Base-by-base conservation (phyloP, 2,329 filamentous ascomycete species). In the Diaporthe humulicola region DNA sequence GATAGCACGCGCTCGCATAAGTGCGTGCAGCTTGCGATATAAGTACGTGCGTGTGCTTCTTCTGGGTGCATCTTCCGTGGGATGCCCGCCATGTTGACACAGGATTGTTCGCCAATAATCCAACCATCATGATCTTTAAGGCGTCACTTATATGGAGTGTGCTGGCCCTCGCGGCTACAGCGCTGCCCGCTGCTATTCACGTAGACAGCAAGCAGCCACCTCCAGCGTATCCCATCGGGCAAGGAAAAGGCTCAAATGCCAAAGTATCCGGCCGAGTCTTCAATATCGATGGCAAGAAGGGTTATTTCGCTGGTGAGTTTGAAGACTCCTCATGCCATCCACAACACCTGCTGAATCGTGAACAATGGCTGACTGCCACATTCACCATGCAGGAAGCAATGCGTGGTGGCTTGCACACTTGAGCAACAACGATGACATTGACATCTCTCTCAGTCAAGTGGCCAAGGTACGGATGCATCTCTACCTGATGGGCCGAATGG, bases 341-440 rank as follows among this genome's bases (percentile, higher is more conserved):
- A 30, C 19, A 28, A n/a, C 3, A 12, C 2, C 42, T 28, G 25
- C 6, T 17, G 15, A 61, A 15, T 10, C 7, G 15, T 38, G 30
- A 28, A 2, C 19, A n/a, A 8, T 19, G 33, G 25, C 30, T 38
- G 45, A 25, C 45, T 38, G 45, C 17, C 14, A 38, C 0, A 1
- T 36, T 40, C 4, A n/a, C 8, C 14, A 2, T 25, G 10, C 19
- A 76, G 74, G 71, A 22, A 76, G 71, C 45, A 76, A 76, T 40
- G 71, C 71, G 17, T 76, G 74, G 74, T 76, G 74, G 74, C 74
- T 76, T 33, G 74, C 71, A 22, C 71, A 74, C 77, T 78, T 87
- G 56, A 88, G 84, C 78, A 87, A 88, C 73, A 85, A 90, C 76
- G 84, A 82, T 10, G 90, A 93, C 79, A 86, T 91, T 19, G 88